phyloP scores from a whole-genome alignment of 2,329 filamentous ascomycete species.

The Botrytis paeoniae region DNA sequence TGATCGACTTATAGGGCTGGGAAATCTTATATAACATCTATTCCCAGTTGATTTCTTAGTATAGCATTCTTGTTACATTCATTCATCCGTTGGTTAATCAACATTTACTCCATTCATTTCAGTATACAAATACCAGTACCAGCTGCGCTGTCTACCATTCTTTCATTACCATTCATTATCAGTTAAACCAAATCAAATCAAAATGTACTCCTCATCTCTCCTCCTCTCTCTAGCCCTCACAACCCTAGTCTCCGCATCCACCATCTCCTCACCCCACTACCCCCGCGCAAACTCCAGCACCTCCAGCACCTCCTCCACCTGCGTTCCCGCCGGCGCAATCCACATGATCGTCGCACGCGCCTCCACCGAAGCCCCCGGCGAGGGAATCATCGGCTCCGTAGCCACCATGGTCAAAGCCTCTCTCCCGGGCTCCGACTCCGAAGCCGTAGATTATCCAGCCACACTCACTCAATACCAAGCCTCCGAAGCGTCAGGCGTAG shows the following conservation, averaged over 20 bases:
- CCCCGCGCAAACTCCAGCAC: not conserved
- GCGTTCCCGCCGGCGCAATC: constrained; percentile 4
- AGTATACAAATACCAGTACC: not conserved
- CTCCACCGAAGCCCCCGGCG: constrained; percentile 37
- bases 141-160: not conserved
- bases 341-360: constrained; percentile 42
- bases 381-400: constrained; percentile 38
- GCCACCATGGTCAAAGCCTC: constrained; percentile 35
- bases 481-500: constrained; percentile 37
- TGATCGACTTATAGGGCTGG: not conserved
- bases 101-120: not conserved
- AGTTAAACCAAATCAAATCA: not conserved
- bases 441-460: constrained; percentile 39
- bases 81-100: not conserved
- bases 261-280: not conserved
- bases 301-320: not conserved
- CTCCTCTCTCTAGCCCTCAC: not conserved
- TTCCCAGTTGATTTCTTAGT: not conserved
- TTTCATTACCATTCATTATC: not conserved
- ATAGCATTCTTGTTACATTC: not conserved
- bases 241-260: not conserved
- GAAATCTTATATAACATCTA: not conserved
- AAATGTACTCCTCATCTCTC: not conserved
- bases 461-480: constrained; percentile 32
- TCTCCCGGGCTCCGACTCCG: constrained; percentile 38